Evolutionary conservation across 345 rosid species (phyloP), one percentile per base, ranked within the genome.

Genomic region (Anacardium occidentale): DNA sequence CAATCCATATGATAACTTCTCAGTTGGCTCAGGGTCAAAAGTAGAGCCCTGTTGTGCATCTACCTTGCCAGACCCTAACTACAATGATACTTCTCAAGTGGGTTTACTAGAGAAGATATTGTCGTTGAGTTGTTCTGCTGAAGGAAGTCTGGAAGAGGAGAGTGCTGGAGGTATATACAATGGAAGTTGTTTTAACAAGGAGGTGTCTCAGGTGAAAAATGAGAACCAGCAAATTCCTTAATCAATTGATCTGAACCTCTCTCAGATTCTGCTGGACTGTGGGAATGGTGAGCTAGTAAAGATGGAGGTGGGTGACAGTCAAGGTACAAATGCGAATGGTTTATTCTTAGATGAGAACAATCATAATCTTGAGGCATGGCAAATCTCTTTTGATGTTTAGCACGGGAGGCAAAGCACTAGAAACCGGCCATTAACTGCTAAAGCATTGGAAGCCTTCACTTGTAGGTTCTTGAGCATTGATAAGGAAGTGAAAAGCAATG

Each of bases 401-500:
- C 66, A 75, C 22, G 82, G 85, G 78, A 86, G 97, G 75, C 88
- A 86, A 24, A 89, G 94, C 86, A 87, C 85, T 71, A 83, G 97
- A 83, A 87, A 80, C 74, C 78, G 94, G 42, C 91, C 94, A 29
- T 69, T 85, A 80, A 87, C 92, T 14, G 80, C 81, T 14, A 78
- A 85, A 69, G 91, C 90, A 71, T 72, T 91, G 78, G 97, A 89
- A 83, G 88, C 97, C 79, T 79, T 87, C 62, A 90, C 83, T 78
- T 81, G 77, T 44, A 84, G 76, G 15, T 89, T 87, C 71, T 62
- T 83, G 25, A 80, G 81, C 21, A 57, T 34, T 64, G 78, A 73
- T 65, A 77, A 78, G 82, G 79, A 55, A 47, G 81, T 62, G 56
- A 80, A 78, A 71, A 71, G 68, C 77, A 70, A 69, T 45, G 70